Evolutionary conservation across 148 eudicot genomes (phyloP), one percentile per base, ranked within the genome.

Genomic region (Cornus controversa): DNA sequence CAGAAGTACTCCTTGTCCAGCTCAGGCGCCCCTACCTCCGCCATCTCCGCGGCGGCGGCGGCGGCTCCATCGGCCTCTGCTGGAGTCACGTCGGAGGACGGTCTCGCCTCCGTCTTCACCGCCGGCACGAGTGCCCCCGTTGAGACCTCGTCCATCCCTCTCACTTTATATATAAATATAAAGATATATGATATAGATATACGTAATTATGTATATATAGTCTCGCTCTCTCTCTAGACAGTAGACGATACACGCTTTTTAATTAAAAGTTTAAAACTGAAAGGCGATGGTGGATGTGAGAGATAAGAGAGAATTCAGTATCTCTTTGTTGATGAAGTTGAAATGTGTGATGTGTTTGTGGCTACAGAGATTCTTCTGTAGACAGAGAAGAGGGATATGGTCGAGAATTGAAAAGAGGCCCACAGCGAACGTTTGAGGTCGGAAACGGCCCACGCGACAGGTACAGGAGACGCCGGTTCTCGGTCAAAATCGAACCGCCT

Each of bases 71-170:
- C 85, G 64, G 75, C 40, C 16, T 45, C 84, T 40, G 77, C 5
- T 64, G 81, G 73, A 28, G 71, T 75, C 0, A 69, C 70, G 3
- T 75, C 80, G 45, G 86, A 50, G 2, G 78, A 29, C 6, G 81
- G 77, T 53, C 75, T 70, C 8, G 64, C 70, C 66, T 82, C 87
- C 31, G 78, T n/a, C 74, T 80, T 83, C 63, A 71, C 83, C 45
- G 90, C 90, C 74, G 91, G 93, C 40, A 86, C 90, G 27, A 86
- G 47, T n/a, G 85, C 84, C 13, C 89, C 89, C 15, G 77, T 62
- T 25, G 87, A 83, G 65, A 70, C 62, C 62, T 79, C 88, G 18
- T 72, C 84, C 88, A 85, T 85, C 58, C 53, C 67, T 64, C 66
- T 71, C 67, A 60, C 24, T 76, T 23, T 77, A 77, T 75, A 22